Evolutionary conservation across 2,329 filamentous ascomycete genomes (phyloP).

Genomic region (Pseudocercospora macadamiae): DNA sequence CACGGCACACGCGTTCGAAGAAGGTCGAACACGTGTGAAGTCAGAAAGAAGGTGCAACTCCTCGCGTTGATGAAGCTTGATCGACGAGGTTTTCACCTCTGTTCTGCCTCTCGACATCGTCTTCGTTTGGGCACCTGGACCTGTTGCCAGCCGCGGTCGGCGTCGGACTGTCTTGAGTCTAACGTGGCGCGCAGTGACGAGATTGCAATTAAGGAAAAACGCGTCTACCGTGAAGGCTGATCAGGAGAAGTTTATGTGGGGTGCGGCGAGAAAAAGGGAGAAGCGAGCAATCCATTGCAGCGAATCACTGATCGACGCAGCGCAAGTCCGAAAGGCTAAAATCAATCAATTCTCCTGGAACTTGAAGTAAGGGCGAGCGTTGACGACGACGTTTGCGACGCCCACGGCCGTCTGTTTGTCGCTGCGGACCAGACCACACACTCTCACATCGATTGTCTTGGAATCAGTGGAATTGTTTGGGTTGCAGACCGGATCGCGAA

Average conservation of each 20-base stretch:
- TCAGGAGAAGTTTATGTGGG: background rate
- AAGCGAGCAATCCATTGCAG: background rate
- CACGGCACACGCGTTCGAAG: background rate
- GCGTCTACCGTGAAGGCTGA: background rate
- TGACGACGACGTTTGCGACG: background rate
- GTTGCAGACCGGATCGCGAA: background rate
- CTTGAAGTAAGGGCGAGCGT: background rate
- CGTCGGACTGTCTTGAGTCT: background rate
- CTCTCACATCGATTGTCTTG: background rate
- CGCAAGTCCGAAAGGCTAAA: conserved; percentile 1
- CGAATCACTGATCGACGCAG: background rate
- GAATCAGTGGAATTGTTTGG: background rate
- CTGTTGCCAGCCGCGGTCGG: background rate
- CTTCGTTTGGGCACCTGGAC: too few relatives aligned
- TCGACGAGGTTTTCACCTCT: background rate
- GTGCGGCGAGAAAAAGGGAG: background rate
- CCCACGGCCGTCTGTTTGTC: background rate
- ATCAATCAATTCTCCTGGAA: background rate
- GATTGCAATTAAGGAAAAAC: background rate
- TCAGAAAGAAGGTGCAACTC: too few relatives aligned
- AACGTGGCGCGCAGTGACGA: background rate
- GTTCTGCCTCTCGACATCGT: background rate
- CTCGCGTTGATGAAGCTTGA: too few relatives aligned
- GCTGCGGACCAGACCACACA: background rate
- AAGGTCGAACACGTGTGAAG: background rate